Base-by-base conservation (phyloP, 208 protist species). In the Trypanosoma rangeli region DNA sequence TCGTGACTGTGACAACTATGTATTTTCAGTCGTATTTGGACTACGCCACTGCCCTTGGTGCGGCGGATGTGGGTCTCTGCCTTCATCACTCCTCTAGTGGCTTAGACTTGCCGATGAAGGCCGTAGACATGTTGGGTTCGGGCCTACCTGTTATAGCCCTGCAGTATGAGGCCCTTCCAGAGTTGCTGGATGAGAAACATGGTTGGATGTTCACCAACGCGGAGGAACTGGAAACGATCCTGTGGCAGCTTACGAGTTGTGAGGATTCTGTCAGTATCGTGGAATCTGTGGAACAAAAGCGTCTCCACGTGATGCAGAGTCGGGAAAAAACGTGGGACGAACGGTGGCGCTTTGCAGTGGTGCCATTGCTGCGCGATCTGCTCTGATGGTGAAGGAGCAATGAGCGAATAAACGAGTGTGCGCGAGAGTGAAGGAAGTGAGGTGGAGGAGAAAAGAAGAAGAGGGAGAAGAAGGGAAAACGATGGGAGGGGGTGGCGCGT, bases 31-130 rank as follows among this genome's bases (percentile, higher is more conserved):
- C 92, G 0, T 92, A 90, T 73, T 54, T 88, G 52, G 92, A 99
- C 70, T 99, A 99, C 80, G 90, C 95, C 15, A 72, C 86, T 26
- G 80, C 97, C 13, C 80, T 99, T 8, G 87, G 88, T 2, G 85
- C 84, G 31, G 89, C 92, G 18, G 97, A 99, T 79, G 76, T 98
- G 15, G 97, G 97, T 7, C 82, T 99, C 26, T 98, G 90, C 62
- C 75, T 99, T 20, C 98, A 99, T 78, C 81, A 86, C 63, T 98
- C 93, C 12, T 95, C 89, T 2, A 97, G 91, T 61, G 97, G 95
- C 5, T 42, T 98, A 24, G 98, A 99, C 76, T 74, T 99, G 24
- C 98, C 98, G 7, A 99, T 99, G 98, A 99, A 99, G 68, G 94
- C 95, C 9, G 92, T 98, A 3, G 98, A 99, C 66, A 98, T 99